These are phyloP conservation scores for Cyclotella atomus DNA, from an alignment of 108 stramenopile genomes.

Conservation along the genomic window DNA sequence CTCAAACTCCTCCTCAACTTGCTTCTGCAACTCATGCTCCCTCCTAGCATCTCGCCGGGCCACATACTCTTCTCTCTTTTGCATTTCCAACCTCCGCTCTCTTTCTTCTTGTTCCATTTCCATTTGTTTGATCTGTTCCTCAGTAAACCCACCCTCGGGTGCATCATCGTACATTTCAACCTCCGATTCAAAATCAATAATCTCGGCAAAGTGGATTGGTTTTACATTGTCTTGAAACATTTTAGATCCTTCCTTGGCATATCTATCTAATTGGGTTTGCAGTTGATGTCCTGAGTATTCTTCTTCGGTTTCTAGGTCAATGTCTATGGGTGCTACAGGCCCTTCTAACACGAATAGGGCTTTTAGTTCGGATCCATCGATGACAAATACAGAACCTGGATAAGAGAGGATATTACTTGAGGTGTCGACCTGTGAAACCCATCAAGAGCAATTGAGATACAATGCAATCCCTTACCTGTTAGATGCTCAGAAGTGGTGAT, in stretches of 20 bases:
- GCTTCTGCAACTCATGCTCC: conserved; percentile 11
- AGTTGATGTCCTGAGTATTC: conserved; percentile 26
- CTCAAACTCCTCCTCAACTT: conserved; percentile 33
- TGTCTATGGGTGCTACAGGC: conserved; percentile 58
- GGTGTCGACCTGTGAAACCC: too few species aligned
- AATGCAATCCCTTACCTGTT: too few species aligned
- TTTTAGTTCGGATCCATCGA: conserved; percentile 61
- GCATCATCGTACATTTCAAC: conserved; percentile 33
- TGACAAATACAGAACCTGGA: conserved; percentile 65
- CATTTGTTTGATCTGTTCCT: conserved; percentile 33
- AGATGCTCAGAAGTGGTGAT: conserved; percentile 50
- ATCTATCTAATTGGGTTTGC: conserved; percentile 10
- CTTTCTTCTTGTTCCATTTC: conserved; percentile 31
- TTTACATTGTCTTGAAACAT: conserved; percentile 3
- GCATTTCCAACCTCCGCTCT: conserved; percentile 6
- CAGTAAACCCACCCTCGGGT: conserved; percentile 28
- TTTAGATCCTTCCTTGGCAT: conserved; percentile 18
- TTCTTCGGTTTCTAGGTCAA: conserved; percentile 27
- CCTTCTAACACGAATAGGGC: conserved; percentile 66
- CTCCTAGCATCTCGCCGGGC: conserved; percentile 3
- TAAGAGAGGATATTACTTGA: too few species aligned
- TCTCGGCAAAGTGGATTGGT: conserved; percentile 18
- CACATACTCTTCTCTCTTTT: not conserved
- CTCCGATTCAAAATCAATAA: conserved; percentile 65
- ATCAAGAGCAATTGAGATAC: too few species aligned